Base-by-base conservation (phyloP, 2,329 filamentous ascomycete species). In the Calycina marina region DNA sequence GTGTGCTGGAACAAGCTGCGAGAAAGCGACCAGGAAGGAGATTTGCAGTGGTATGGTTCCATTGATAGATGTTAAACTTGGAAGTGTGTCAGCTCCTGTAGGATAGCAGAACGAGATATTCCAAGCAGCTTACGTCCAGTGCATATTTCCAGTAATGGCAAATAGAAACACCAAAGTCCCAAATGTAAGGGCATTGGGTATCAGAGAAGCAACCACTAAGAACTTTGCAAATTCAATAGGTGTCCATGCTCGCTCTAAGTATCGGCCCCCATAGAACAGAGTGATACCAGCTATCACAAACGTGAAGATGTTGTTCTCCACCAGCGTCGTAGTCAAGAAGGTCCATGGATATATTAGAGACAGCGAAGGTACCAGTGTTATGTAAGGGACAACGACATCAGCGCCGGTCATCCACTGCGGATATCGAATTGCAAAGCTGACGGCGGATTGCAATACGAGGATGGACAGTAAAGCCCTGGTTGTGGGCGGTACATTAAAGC, bases 1-100 rank as follows among this genome's bases (percentile, higher is more conserved):
- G 57, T 98, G 90, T 40, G 93, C 86, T 14, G 90, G 90, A 20
- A 96, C 80, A 30, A 98, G 81, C 58, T 98, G 90, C 60, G 93
- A 96, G 60, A 96, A 93, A 34, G 88, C 83, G 48, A 96, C 83
- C 40, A 98, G 79, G 61, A 96, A 96, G 40, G 81, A 77, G 28
- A 90, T 85, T 56, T 94, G 88, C 36, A 94, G 65, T 11, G 86
- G 76, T 41, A 93, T 77, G 34, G 85, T 86, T 46, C 90, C 90
- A 46, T 81, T 82, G 51, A 96, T 82, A 41, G 81, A 77, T 28
- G 80, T 85, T 28, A 82, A 59, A 32, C 80, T 90, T 48, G 29
- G 37, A 11, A 28, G 11, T 27, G 14, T 24, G 25, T 43, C 39
- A 45, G 40, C 34, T 48, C 53, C 32, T 54, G 58, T 52, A 38